Evolutionary conservation across 2,329 filamentous ascomycete species (phyloP).

Genomic region (Cercospora janseana): DNA sequence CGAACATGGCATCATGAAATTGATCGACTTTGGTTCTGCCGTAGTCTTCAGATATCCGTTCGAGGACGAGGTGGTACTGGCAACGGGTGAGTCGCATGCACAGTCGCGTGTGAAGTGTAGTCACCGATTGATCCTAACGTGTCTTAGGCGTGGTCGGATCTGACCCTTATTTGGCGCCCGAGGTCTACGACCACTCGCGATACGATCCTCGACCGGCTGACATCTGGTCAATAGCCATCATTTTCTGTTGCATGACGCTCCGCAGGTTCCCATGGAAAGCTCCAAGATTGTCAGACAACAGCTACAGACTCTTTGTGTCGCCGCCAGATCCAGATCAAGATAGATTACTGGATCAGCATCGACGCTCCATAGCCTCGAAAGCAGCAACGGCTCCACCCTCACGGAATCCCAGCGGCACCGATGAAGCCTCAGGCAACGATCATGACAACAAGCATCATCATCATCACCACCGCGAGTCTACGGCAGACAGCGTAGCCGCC

Average conservation of each 20-base stretch:
- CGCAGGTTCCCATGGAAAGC: conserved; percentile 97
- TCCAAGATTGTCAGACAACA: conserved; percentile 86
- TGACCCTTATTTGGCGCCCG: conserved; percentile 93
- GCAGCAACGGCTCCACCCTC: conserved; percentile 44
- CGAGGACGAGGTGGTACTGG: conserved; percentile 79
- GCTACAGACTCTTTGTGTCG: conserved; percentile 87
- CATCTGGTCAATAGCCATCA: conserved; percentile 97
- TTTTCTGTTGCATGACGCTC: conserved; percentile 98
- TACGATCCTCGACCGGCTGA: conserved; percentile 94
- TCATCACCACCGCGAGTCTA: conserved; percentile 37
- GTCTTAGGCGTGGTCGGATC: conserved; percentile 71
- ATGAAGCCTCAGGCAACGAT: conserved; percentile 20
- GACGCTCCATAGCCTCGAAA: conserved; percentile 27
- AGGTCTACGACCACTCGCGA: conserved; percentile 89
- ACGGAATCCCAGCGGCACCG: conserved; percentile 37
- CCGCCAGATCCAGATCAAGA: conserved; percentile 69
- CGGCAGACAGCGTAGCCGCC: conserved; percentile 48
- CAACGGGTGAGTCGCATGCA: conserved; percentile 64
- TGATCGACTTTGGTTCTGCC: conserved; percentile 97
- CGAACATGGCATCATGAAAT: conserved; percentile 95
- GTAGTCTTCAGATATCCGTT: conserved; percentile 98
- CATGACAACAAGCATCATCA: conserved; percentile 26
- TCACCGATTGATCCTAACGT: conserved; percentile 15
- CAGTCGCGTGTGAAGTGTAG: neutral
- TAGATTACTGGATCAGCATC: conserved; percentile 32